phyloP scores from a whole-genome alignment of 768 basidiomycete genomes.

The Kwoniella dejecticola region DNA sequence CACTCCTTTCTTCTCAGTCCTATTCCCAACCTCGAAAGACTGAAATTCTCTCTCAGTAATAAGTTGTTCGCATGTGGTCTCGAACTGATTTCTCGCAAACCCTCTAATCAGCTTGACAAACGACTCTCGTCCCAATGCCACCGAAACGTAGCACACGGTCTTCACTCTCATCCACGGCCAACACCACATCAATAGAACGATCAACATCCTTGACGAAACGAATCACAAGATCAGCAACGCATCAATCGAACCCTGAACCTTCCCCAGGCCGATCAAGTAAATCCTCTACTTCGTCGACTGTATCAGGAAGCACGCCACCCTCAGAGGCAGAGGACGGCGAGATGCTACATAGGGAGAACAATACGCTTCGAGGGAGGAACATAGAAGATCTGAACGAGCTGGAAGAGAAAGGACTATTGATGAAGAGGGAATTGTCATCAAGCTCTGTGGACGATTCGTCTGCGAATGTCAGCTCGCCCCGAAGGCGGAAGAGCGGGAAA shows the following conservation, averaged over 20 bases:
- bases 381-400: constrained; percentile 45
- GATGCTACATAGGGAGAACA: constrained; percentile 29
- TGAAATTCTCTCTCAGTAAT: too few relatives aligned
- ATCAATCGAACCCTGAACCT: background rate
- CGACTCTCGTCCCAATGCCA: constrained; percentile 1
- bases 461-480: constrained; percentile 1
- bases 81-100: too few relatives aligned
- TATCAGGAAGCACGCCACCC: constrained; percentile 3
- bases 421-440: constrained; percentile 12
- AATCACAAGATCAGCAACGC: constrained; percentile 9
- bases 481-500: constrained; percentile 4
- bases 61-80: too few relatives aligned
- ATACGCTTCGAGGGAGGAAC: constrained; percentile 40
- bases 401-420: constrained; percentile 47
- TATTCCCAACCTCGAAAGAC: background rate
- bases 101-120: too few relatives aligned
- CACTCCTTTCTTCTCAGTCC: constrained; percentile 5
- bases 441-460: background rate
- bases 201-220: background rate
- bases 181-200: background rate
- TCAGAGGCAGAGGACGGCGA: background rate
- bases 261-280: background rate
- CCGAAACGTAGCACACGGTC: constrained; percentile 17
- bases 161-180: constrained; percentile 1
- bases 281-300: constrained; percentile 7